Evolutionary conservation across 768 basidiomycete genomes (phyloP), one percentile per base, ranked within the genome.

Genomic region (Tricholoma terreum): DNA sequence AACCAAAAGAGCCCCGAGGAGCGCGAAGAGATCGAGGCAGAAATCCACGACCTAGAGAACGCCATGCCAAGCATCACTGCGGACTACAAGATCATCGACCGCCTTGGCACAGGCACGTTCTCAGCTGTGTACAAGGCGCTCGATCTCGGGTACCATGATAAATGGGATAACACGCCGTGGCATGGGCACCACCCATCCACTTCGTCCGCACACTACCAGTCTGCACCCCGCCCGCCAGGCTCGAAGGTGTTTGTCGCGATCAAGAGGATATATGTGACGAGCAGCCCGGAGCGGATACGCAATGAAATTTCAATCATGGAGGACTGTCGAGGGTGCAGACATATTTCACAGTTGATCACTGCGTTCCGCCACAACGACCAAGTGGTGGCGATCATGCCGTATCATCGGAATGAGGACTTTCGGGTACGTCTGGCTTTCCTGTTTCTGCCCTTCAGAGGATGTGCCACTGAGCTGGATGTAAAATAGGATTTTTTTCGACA

Each of bases 51-150:
- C 58, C 81, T 98, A 24, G 75, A 85, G 59, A 68, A 74, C 1
- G 79, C 81, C 15, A 84, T 96, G 4, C 89, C 90, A 0, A 71
- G 79, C n/a, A 77, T 96, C 53, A 67, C 73, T 4, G 66, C 76
- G 2, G 79, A 89, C 61, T 98, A 96, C 77, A 81, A 76, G 50
- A 77, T 98, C 34, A 70, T 98, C 34, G 96, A 98, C 74, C 83
- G 95, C 1, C 82, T 99, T 0, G 97, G 97, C 12, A 98, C 95
- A 54, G 96, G 96, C 14, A 99, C 96, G 1, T 99, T 99, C 74
- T 98, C 96, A 0, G 94, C 94, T 9, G 97, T 99, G n/a, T 99
- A 98, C 81, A 97, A 98, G 66, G 97, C 95, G 0, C 71, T 95
- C 61, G 97, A 99, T 70, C 65, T 89, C 14, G 73, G 80, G 57